Base-by-base conservation (phyloP, 805 yeast genomes). In the Starmerella sp. region DNA sequence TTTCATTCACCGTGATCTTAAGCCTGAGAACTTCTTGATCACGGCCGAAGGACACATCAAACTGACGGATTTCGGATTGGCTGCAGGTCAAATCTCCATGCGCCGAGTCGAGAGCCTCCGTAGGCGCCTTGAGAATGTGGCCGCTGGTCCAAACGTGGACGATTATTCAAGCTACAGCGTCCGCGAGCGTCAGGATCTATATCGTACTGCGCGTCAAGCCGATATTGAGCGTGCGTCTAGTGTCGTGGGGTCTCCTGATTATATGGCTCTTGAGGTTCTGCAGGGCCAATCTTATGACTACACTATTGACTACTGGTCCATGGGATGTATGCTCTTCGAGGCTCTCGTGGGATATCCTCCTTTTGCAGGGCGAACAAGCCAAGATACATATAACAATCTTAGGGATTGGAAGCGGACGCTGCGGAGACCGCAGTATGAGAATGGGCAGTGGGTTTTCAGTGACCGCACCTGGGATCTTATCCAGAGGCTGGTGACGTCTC, bases 281-380 rank as follows among this genome's bases (percentile, higher is more conserved):
- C 95, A 88, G 69, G 98, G 98, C 7, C 85, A 84, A 66, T 81
- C 83, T 56, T 93, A 93, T 69, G 96, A 93, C 67, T 90, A 84
- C 68, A 91, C 98, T 14, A 95, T 95, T 55, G 99, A 93, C 73
- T 93, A 93, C 69, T 93, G 99, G 99, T 90, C 97, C 0, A 75
- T 93, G 56, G 99, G 98, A 5, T 93, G 98, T 71, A 93, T 93
- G 83, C 74, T 93, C 41, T 93, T 91, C 68, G 99, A 93, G 71
- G 86, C 96, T 48, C 78, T 93, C 55, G 93, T 93, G 60, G 97
- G 98, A 0, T 93, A 87, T 70, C 95, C 99, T 3, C 99, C 99
- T 46, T 93, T 93, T 67, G 83, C 95, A 43, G 99, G 98, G 3
- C 80, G 89, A 43, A 80, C 86, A 42, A 86, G 95, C 41, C 95